phyloP scores from a whole-genome alignment of 371 early-diverging fungal genomes.

The Enterocytospora artemiae region DNA sequence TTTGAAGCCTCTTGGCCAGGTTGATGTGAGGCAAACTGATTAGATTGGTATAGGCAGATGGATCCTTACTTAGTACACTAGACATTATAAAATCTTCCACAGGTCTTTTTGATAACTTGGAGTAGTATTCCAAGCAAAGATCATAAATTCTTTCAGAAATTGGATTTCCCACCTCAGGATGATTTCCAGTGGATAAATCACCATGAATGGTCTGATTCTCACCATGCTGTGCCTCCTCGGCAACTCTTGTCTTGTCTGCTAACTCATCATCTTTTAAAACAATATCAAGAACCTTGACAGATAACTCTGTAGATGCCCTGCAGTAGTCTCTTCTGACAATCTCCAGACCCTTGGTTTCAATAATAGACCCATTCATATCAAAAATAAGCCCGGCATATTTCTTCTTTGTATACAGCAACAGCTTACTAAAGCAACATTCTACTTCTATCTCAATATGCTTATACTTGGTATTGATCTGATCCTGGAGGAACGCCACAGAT shows the following conservation, averaged over 20 bases:
- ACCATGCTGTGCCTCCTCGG: background rate
- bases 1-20: constrained; percentile 75
- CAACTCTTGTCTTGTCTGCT: background rate
- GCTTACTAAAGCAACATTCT: constrained; percentile 80
- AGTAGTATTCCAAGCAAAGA: constrained; percentile 4
- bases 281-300: constrained; percentile 60
- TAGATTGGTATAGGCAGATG: constrained; percentile 75
- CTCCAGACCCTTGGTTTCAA: constrained; percentile 94
- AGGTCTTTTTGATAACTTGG: constrained; percentile 56
- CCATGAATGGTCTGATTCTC: background rate
- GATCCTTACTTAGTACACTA: constrained; percentile 73
- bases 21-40: constrained; percentile 83
- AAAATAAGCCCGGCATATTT: constrained; percentile 80
- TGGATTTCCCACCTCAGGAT: constrained; percentile 1
- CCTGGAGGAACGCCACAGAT: constrained; percentile 69
- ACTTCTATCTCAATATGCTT: constrained; percentile 84
- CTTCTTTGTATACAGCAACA: constrained; percentile 93
- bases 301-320: constrained; percentile 73
- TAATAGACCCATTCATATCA: constrained; percentile 58
- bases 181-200: background rate
- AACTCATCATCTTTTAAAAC: constrained; percentile 25
- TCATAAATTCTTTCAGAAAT: constrained; percentile 22
- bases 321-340: constrained; percentile 95
- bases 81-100: constrained; percentile 77
- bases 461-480: constrained; percentile 78